A percentile compares a stretch with the other conserved stretches of the same genome.
These are phyloP conservation scores for Syzygium aqueum DNA, from an alignment of 345 rosid genomes.

Conservation along the genomic window DNA sequence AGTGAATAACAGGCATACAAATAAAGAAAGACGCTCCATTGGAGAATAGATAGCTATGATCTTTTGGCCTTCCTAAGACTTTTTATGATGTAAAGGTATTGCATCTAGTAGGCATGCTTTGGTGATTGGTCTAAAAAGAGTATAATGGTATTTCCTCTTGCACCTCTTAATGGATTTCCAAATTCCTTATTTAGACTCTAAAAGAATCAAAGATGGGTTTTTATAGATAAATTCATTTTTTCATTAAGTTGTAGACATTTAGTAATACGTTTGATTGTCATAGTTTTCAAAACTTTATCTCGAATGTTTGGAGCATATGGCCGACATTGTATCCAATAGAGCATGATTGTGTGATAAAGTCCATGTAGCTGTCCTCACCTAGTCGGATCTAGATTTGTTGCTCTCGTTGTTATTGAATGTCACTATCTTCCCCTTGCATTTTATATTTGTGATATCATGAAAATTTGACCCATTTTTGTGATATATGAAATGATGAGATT, in stretches of 20 bases:
- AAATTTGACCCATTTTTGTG: too few relatives aligned
- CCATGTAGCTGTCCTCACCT: not conserved
- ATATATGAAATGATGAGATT: too few relatives aligned
- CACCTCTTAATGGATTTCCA: not conserved
- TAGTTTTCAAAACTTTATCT: not conserved
- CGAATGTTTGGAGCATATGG: not conserved
- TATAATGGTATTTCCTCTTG: not conserved
- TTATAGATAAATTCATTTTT: not conserved
- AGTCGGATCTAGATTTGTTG: not conserved
- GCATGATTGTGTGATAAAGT: not conserved
- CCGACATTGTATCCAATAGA: not conserved
- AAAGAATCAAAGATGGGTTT: not conserved
- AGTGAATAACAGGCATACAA: not conserved
- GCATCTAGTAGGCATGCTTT: not conserved
- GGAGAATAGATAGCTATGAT: not conserved
- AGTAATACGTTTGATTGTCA: not conserved
- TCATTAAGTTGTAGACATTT: not conserved
- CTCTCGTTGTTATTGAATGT: not conserved
- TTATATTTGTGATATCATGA: too few relatives aligned
- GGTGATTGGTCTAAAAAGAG: not conserved
- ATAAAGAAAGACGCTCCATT: not conserved
- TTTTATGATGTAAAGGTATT: not conserved
- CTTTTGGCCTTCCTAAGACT: not conserved
- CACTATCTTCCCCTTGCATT: not conserved
- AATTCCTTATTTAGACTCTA: not conserved